Percentiles rank a stretch among this genome's conserved stretches.
phyloP scores from a whole-genome alignment of 2,329 filamentous ascomycete species.

The Alternaria infectoria region DNA sequence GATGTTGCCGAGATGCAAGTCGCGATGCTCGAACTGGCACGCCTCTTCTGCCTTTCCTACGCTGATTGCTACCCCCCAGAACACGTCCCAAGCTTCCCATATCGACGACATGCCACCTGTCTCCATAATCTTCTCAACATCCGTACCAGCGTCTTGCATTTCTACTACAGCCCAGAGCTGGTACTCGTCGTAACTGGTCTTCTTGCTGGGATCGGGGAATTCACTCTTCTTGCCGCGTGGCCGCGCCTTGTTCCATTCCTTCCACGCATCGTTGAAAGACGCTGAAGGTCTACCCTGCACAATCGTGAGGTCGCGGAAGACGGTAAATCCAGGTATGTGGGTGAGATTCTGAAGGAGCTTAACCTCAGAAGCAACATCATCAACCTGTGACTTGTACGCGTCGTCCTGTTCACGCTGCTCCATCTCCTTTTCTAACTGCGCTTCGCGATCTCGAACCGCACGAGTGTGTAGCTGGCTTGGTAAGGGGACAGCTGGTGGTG shows the following conservation, averaged over 20 bases:
- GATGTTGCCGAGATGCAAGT: slow-evolving; percentile 71
- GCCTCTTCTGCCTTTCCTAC: slow-evolving; percentile 67
- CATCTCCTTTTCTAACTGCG: slow-evolving; percentile 37
- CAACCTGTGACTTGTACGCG: slow-evolving; percentile 51
- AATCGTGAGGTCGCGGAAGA: slow-evolving; percentile 65
- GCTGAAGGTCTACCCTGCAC: slow-evolving; percentile 62
- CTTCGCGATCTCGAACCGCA: slow-evolving; percentile 57
- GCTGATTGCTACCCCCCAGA: slow-evolving; percentile 69
- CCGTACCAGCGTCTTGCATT: slow-evolving; percentile 69
- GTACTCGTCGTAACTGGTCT: slow-evolving; percentile 58
- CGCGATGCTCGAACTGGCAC: slow-evolving; percentile 69
- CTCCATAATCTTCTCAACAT: slow-evolving; percentile 54
- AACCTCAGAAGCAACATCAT: slow-evolving; percentile 56
- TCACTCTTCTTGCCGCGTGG: slow-evolving; percentile 55
- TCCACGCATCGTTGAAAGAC: slow-evolving; percentile 57
- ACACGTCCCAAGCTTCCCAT: slow-evolving; percentile 65
- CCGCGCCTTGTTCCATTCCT: slow-evolving; percentile 51
- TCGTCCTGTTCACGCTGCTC: slow-evolving; percentile 47
- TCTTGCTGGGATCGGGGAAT: slow-evolving; percentile 64
- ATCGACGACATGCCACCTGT: slow-evolving; percentile 45
- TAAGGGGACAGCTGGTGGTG: slow-evolving; percentile 43
- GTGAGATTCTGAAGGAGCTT: slow-evolving; percentile 64
- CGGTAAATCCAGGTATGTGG: slow-evolving; percentile 66
- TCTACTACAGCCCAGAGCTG: slow-evolving; percentile 70
- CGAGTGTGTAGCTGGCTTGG: slow-evolving; percentile 38